Conservation (phyloP, 1,284 basidiomycete species). For the Xanthoconium separans region DNA sequence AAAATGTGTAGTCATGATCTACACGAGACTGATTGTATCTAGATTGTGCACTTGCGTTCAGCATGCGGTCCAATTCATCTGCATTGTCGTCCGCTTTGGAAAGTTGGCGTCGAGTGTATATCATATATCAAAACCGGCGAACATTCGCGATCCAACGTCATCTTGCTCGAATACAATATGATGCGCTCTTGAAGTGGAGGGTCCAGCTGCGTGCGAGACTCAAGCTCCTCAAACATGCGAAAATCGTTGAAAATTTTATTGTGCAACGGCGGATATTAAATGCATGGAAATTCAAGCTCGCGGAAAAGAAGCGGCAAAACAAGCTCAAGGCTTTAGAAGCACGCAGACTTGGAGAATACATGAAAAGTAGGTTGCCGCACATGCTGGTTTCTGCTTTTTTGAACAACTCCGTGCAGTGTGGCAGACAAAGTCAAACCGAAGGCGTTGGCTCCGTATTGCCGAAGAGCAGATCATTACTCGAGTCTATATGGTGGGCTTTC, state of each 20-base stretch:
- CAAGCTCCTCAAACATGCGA: constrained; percentile 57
- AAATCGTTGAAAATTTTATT: constrained; percentile 55
- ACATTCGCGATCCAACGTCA: constrained; percentile 53
- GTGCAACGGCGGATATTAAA: constrained; percentile 50
- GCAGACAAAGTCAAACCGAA: constrained; percentile 37
- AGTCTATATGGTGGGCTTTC: constrained; percentile 17
- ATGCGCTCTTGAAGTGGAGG: constrained; percentile 57
- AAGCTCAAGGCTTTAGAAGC: constrained; percentile 46
- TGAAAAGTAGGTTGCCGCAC: constrained; percentile 43
- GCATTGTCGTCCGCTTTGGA: constrained; percentile 40
- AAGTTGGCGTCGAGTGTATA: constrained; percentile 49
- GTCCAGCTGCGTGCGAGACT: constrained; percentile 50
- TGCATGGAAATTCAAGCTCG: constrained; percentile 50
- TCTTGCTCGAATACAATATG: constrained; percentile 44
- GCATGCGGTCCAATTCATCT: constrained; percentile 43
- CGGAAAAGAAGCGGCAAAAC: constrained; percentile 47
- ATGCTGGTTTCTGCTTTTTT: constrained; percentile 9
- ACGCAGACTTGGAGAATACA: constrained; percentile 38
- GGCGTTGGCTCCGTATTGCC: constrained; percentile 25
- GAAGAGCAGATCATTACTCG: constrained; percentile 27
- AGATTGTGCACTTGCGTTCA: constrained; percentile 58
- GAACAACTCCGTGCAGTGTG: constrained; percentile 42
- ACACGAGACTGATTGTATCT: constrained; percentile 13
- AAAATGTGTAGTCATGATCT: neutral
- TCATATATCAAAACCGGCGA: constrained; percentile 50